phyloP scores from a whole-genome alignment of 2,329 filamentous ascomycete genomes.

The Ambrosiella cleistominuta region DNA sequence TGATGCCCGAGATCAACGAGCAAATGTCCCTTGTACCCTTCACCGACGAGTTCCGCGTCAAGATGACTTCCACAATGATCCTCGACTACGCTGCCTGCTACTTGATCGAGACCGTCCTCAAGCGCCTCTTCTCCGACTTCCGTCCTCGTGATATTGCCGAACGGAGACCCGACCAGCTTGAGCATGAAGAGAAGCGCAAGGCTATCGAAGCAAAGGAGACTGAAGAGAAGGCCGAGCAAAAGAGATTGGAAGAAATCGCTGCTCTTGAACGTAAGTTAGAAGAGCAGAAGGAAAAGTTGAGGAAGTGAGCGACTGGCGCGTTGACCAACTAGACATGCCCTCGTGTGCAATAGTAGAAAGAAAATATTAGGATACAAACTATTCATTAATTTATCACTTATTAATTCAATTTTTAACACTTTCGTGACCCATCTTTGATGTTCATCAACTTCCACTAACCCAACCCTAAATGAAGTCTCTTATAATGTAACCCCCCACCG shows the following conservation, averaged over 20 bases:
- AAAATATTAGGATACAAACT: too few species aligned
- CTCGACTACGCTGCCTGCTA: constrained; percentile 78
- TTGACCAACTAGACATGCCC: not conserved
- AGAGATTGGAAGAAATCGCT: constrained; percentile 35
- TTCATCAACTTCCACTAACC: not conserved
- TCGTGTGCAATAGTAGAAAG: too few species aligned
- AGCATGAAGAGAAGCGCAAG: constrained; percentile 36
- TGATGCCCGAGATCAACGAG: constrained; percentile 87
- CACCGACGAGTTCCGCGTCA: constrained; percentile 69
- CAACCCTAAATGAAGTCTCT: not conserved
- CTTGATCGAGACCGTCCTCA: constrained; percentile 71
- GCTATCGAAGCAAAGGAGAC: constrained; percentile 28
- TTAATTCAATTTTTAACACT: too few species aligned
- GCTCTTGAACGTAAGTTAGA: constrained; percentile 42
- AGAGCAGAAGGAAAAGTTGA: constrained; percentile 30
- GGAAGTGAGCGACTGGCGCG: constrained; percentile 27
- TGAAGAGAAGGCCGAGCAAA: constrained; percentile 24
- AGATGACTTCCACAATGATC: constrained; percentile 70
- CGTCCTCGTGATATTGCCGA: constrained; percentile 84
- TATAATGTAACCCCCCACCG: not conserved
- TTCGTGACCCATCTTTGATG: too few species aligned
- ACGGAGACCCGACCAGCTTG: constrained; percentile 69
- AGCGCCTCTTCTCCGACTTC: constrained; percentile 76
- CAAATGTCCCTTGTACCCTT: constrained; percentile 88
- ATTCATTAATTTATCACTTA: too few species aligned